phyloP scores from a whole-genome alignment of 345 rosid species.

The Adansonia digitata region DNA sequence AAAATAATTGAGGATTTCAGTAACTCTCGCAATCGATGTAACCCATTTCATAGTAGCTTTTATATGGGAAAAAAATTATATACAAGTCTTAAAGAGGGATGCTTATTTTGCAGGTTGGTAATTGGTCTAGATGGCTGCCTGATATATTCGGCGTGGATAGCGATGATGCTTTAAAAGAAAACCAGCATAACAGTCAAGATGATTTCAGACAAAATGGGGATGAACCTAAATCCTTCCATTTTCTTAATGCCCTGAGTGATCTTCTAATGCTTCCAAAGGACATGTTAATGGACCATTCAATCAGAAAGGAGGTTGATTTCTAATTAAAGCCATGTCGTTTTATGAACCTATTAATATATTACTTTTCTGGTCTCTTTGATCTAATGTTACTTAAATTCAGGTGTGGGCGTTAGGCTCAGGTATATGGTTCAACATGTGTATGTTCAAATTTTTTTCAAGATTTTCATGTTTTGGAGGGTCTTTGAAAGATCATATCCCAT shows the following conservation, averaged over 20 bases:
- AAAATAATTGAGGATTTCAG: background rate
- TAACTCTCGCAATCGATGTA: background rate
- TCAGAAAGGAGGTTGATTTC: conserved; percentile 65
- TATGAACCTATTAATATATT: background rate
- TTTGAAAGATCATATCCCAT: too few relatives aligned
- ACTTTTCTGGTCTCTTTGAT: background rate
- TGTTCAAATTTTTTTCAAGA: too few relatives aligned
- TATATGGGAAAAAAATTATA: background rate
- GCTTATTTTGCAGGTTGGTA: conserved; percentile 60
- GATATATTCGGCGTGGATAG: conserved; percentile 64
- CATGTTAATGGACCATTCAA: conserved; percentile 66
- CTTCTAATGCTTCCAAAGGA: conserved; percentile 97
- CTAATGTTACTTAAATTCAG: too few relatives aligned
- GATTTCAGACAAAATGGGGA: conserved; percentile 21
- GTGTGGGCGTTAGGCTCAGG: too few relatives aligned
- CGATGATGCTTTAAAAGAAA: conserved; percentile 40
- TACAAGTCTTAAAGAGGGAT: background rate
- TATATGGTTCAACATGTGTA: too few relatives aligned
- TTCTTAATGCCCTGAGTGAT: conserved; percentile 76
- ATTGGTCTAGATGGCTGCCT: conserved; percentile 81
- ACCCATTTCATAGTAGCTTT: background rate
- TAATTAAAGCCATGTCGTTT: background rate
- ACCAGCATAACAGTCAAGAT: conserved; percentile 23
- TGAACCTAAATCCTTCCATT: conserved; percentile 45
- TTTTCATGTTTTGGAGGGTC: too few relatives aligned